Base-by-base conservation (phyloP, 129 eudicot genomes). In the Mikania micrantha region DNA sequence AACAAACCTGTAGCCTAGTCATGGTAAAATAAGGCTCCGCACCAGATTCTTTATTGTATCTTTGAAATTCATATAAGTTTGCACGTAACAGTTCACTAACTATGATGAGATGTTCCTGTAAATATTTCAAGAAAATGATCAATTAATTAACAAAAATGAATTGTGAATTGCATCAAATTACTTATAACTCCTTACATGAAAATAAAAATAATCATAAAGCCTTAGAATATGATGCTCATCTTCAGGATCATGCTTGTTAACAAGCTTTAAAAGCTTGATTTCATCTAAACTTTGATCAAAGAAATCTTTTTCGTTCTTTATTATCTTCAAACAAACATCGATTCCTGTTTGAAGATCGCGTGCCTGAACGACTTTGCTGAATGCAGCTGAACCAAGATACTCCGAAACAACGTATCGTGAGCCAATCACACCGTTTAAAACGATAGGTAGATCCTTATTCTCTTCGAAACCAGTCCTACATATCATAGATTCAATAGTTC, bases 231-330 rank as follows among this genome's bases (percentile, higher is more conserved):
- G 99, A 61, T 65, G 84, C 52, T 83, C 83, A 60, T 94, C 94
- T 39, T 80, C 82, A 17, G 94, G 99, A 76, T 94, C 99, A 64
- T 85, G 86, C 80, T 87, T 94, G 81, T 94, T 94, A 9, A 90
- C 99, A 78, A 80, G 87, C 79, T 94, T 94, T 21, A 94, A 79
- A 79, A 94, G 99, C 69, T 94, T 94, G 73, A 94, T 89, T 78
- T 94, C 99, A 78, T 94, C 99, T 64, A 94, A 76, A 70, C 99
- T 94, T 73, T 94, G 99, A 74, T 94, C 99, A 73, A 94, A 94
- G 74, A 94, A 94, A 71, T 94, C 99, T 76, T 94, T 94, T 60
- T 94, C 95, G 35, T 94, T 94, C 53, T 94, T 90, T 56, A 94
- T 94, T 44, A 94, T 94, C 88, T 94, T 94, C 75, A 94, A 75